A percentile compares a stretch with the other conserved stretches of the same genome.
Conservation (phyloP, 768 basidiomycete genomes). For the Amanita jacksonii region DNA sequence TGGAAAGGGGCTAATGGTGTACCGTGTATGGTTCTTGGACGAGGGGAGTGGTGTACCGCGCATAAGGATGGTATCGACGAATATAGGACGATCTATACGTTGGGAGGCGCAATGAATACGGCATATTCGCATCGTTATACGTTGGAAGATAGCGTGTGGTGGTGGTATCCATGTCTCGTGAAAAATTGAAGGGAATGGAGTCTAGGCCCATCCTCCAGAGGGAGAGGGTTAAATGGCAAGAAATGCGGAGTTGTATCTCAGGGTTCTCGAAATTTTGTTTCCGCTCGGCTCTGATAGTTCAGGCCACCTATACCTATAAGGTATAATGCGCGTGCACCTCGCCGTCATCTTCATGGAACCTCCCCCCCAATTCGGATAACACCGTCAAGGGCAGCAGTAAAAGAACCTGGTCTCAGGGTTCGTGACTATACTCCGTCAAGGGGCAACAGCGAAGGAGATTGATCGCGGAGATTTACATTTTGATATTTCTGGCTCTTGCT, state of each 20-base stretch:
- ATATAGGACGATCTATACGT: background rate
- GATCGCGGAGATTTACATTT: no score
- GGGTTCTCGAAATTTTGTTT: background rate
- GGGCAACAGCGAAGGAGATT: no score
- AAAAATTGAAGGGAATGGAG: background rate
- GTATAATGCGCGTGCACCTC: background rate
- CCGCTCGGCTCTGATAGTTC: background rate
- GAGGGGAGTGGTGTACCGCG: background rate
- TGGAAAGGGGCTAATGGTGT: background rate
- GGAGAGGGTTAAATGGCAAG: background rate
- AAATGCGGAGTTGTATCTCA: background rate
- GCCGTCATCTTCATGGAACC: no score
- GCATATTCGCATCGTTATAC: background rate
- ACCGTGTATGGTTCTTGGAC: background rate
- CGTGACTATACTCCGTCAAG: no score
- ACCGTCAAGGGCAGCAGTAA: no score
- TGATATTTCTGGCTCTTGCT: no score
- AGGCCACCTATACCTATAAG: background rate
- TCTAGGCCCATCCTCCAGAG: background rate
- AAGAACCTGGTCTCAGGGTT: no score
- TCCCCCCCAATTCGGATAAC: no score
- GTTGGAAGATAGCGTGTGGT: background rate
- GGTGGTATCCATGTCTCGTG: background rate
- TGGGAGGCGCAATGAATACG: background rate
- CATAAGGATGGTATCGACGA: slow-evolving; percentile 1